Conservation (phyloP, 768 basidiomycete genomes). For the Mycena floridula region DNA sequence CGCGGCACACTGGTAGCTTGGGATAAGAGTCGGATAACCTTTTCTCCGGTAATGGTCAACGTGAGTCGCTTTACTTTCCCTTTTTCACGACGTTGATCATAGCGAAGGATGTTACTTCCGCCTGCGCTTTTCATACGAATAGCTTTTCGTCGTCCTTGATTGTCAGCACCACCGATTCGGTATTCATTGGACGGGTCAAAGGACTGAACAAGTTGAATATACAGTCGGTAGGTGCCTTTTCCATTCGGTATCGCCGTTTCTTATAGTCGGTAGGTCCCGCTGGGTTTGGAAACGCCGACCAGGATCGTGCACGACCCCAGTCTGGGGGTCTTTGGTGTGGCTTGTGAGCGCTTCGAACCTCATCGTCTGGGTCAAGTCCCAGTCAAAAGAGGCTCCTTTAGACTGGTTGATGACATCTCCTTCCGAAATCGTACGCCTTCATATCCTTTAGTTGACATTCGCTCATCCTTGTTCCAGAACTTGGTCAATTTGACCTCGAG, state of each 20-base stretch:
- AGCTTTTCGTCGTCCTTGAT: constrained; percentile 50
- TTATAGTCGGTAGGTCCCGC: constrained; percentile 42
- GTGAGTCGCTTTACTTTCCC: constrained; percentile 11
- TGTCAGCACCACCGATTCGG: constrained; percentile 43
- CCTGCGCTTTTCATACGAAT: constrained; percentile 40
- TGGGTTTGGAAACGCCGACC: constrained; percentile 70
- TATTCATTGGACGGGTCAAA: constrained; percentile 61
- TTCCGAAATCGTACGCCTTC: constrained; percentile 49
- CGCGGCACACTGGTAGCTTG: constrained; percentile 64
- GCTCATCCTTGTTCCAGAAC: constrained; percentile 23
- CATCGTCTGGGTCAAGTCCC: constrained; percentile 41
- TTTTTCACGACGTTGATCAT: too few relatives aligned
- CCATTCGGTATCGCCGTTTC: neutral
- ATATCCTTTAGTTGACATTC: neutral
- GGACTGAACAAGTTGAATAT: constrained; percentile 79
- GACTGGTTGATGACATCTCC: constrained; percentile 56
- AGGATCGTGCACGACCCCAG: constrained; percentile 54
- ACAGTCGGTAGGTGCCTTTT: constrained; percentile 47
- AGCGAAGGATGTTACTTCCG: constrained; percentile 46
- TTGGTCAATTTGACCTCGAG: constrained; percentile 43
- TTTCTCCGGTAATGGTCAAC: constrained; percentile 72
- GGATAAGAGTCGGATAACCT: constrained; percentile 56
- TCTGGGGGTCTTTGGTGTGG: constrained; percentile 59
- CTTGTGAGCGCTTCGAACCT: constrained; percentile 50
- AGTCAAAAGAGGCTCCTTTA: constrained; percentile 46